phyloP scores from a whole-genome alignment of 208 protist genomes.

The Leishmania martiniquensis region DNA sequence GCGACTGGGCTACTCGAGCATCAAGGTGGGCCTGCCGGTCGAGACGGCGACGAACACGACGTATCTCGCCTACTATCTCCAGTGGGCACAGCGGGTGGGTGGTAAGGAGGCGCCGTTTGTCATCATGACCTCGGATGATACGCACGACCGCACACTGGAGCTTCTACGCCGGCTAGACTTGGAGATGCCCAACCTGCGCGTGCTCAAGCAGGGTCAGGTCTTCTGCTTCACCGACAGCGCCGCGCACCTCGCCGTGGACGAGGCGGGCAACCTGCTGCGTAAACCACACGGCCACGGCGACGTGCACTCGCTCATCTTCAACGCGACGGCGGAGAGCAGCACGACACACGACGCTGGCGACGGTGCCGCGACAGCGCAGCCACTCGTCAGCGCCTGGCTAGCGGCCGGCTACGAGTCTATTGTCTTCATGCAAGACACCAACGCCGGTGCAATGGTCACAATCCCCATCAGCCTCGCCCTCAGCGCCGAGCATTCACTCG shows the following conservation, averaged over 20 bases:
- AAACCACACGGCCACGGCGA: conserved; percentile 97
- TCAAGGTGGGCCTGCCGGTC: conserved; percentile 90
- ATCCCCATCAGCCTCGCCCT: conserved; percentile 85
- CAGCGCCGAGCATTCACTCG: conserved; percentile 53
- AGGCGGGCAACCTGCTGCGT: conserved; percentile 59
- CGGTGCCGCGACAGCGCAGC: not conserved
- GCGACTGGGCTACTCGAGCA: conserved; percentile 90
- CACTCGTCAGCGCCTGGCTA: conserved; percentile 56
- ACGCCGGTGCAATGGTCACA: conserved; percentile 70
- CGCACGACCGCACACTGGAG: conserved; percentile 77
- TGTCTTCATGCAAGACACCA: conserved; percentile 96
- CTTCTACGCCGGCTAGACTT: conserved; percentile 60
- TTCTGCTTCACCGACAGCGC: conserved; percentile 83
- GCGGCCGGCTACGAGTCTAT: conserved; percentile 70
- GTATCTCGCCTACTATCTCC: conserved; percentile 88
- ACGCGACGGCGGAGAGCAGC: conserved; percentile 22
- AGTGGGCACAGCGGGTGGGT: conserved; percentile 51
- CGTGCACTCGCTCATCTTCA: conserved; percentile 90
- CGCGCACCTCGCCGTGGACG: conserved; percentile 72
- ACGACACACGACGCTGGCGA: not conserved
- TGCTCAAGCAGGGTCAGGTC: conserved; percentile 92
- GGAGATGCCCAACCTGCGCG: conserved; percentile 55
- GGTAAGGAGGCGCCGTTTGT: conserved; percentile 74
- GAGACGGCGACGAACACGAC: conserved; percentile 78
- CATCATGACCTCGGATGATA: conserved; percentile 96